Conservation (phyloP, 306 rosid species). For the Mucuna pruriens region DNA sequence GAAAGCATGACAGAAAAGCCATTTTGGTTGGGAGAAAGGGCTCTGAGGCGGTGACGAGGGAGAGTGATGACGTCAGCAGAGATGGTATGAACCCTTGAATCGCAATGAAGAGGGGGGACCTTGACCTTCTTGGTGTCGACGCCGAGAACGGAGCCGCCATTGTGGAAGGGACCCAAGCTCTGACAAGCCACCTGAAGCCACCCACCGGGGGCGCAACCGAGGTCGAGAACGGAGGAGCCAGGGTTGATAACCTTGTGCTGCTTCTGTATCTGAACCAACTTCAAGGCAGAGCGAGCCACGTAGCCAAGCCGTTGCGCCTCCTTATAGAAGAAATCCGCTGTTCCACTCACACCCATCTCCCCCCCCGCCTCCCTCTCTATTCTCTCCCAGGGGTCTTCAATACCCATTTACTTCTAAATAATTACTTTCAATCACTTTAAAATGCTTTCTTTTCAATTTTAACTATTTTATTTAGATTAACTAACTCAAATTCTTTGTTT, state of each 20-base stretch:
- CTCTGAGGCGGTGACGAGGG: conserved; percentile 51
- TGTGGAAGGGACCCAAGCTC: conserved; percentile 73
- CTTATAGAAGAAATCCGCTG: conserved; percentile 91
- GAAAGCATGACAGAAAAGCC: conserved; percentile 87
- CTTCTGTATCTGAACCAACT: conserved; percentile 86
- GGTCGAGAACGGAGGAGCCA: conserved; percentile 80
- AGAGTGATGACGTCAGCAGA: conserved; percentile 80
- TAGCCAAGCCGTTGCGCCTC: conserved; percentile 97
- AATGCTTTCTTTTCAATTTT: too few species aligned
- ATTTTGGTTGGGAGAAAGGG: conserved; percentile 67
- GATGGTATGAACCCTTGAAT: conserved; percentile 76
- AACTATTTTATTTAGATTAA: too few species aligned
- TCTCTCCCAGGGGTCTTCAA: background rate
- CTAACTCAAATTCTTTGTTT: too few species aligned
- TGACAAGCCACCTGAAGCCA: conserved; percentile 99
- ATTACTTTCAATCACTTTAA: too few species aligned
- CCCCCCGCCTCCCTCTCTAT: background rate
- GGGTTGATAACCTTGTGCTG: conserved; percentile 68
- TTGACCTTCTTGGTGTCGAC: conserved; percentile 91
- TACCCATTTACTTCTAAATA: too few species aligned
- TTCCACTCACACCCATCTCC: conserved; percentile 71
- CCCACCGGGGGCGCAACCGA: conserved; percentile 96
- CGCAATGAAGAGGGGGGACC: conserved; percentile 77
- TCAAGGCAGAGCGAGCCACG: conserved; percentile 95
- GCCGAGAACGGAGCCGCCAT: conserved; percentile 79